A percentile compares a stretch with the other conserved stretches of the same genome.
phyloP scores from a whole-genome alignment of 2,329 filamentous ascomycete species.

The Beauveria rudraprayagi region DNA sequence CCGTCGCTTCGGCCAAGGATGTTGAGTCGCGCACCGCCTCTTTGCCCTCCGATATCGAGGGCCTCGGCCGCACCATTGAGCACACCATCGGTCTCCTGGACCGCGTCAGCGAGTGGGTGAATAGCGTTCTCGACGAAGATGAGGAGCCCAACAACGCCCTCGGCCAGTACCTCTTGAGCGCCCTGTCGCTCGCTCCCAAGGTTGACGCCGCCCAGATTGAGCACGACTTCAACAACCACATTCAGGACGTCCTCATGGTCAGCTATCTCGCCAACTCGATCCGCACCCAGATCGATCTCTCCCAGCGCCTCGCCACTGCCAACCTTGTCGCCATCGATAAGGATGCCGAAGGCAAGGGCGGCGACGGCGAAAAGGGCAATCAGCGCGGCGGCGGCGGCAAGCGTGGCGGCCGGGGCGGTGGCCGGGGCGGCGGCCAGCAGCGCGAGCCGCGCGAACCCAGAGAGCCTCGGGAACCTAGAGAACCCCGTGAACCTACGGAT shows the following conservation, averaged over 20 bases:
- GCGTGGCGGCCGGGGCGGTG: constrained; percentile 43
- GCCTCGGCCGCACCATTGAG: constrained; percentile 75
- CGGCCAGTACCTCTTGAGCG: constrained; percentile 91
- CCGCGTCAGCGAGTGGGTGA: constrained; percentile 84
- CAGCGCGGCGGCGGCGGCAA: constrained; percentile 42
- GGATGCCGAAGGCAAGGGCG: constrained; percentile 38
- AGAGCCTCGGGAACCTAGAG: constrained; percentile 23
- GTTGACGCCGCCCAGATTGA: constrained; percentile 87
- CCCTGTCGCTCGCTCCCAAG: constrained; percentile 87
- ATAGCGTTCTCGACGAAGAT: constrained; percentile 89
- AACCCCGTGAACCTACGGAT: constrained; percentile 22
- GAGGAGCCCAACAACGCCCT: constrained; percentile 81
- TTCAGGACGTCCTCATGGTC: constrained; percentile 97
- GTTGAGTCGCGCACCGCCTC: constrained; percentile 63
- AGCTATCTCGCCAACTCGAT: constrained; percentile 98
- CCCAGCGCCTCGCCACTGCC: constrained; percentile 84
- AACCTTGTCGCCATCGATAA: constrained; percentile 47
- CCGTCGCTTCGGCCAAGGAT: constrained; percentile 76
- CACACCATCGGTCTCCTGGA: constrained; percentile 85
- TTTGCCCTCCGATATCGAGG: constrained; percentile 82
- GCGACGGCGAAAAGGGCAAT: constrained; percentile 32
- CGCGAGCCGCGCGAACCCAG: constrained; percentile 38
- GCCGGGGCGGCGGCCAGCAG: constrained; percentile 43
- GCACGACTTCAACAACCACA: constrained; percentile 98
- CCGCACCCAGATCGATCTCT: constrained; percentile 96